A percentile compares a stretch with the other conserved stretches of the same genome.
Evolutionary conservation across 2,329 filamentous ascomycete species (phyloP).

Genomic region (Incumbomyces delicatus): DNA sequence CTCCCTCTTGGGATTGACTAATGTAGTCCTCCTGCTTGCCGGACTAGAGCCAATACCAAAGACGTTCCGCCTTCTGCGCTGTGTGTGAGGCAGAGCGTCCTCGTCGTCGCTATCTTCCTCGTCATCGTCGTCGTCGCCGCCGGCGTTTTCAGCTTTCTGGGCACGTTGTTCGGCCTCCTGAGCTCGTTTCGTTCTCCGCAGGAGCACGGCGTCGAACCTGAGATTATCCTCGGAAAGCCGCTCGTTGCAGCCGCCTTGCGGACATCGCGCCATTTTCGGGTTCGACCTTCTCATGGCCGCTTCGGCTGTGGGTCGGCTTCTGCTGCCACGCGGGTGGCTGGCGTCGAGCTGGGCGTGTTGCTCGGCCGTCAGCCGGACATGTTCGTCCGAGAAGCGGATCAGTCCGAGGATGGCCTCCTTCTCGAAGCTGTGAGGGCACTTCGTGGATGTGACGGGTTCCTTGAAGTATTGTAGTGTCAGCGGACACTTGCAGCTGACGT

Average conservation of each 20-base stretch:
- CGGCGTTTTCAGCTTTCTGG: conserved; percentile 23
- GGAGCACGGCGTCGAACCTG: conserved; percentile 29
- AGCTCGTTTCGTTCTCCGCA: conserved; percentile 29
- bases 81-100: conserved; percentile 12
- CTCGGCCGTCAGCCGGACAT: conserved; percentile 20
- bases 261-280: conserved; percentile 21
- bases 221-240: conserved; percentile 30
- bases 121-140: conserved; percentile 21
- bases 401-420: conserved; percentile 36
- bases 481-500: conserved; percentile 38
- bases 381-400: conserved; percentile 27
- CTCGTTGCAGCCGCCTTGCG: conserved; percentile 30
- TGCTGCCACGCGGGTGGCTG: conserved; percentile 13
- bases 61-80: conserved; percentile 9
- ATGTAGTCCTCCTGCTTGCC: background rate
- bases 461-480: conserved; percentile 37
- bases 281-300: background rate
- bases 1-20: background rate
- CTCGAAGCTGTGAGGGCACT: conserved; percentile 43
- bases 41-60: conserved; percentile 14
- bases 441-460: conserved; percentile 38
- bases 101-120: conserved; percentile 19
- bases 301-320: background rate
- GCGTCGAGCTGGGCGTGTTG: conserved; percentile 13
- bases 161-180: conserved; percentile 19